Conservation (phyloP, 1,284 basidiomycete genomes). For the Pterulicium gracile region DNA sequence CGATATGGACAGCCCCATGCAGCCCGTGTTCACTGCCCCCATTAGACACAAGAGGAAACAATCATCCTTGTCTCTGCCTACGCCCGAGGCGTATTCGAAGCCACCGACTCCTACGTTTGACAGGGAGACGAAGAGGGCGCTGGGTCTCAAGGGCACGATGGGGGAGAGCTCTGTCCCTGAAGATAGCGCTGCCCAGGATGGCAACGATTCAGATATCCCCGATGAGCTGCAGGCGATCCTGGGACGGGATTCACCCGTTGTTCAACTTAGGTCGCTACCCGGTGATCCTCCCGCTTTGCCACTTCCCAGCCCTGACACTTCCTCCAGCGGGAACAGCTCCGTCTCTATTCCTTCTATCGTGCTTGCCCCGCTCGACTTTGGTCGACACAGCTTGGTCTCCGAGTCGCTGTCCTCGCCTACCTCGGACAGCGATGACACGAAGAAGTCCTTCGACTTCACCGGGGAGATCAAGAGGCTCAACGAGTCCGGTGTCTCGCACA, state of each 20-base stretch:
- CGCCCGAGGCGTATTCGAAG: constrained; percentile 9
- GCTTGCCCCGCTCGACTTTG: constrained; percentile 13
- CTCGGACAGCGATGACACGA: constrained; percentile 51
- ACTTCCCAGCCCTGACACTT: not conserved
- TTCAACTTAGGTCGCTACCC: not conserved
- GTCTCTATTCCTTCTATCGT: not conserved
- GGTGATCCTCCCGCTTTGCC: not conserved
- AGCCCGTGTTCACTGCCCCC: constrained; percentile 40
- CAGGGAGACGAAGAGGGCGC: constrained; percentile 35
- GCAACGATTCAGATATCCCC: constrained; percentile 67
- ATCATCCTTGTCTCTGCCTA: constrained; percentile 23
- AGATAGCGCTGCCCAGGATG: constrained; percentile 28
- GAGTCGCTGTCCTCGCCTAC: constrained; percentile 8
- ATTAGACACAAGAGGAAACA: constrained; percentile 23
- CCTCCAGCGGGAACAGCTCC: not conserved
- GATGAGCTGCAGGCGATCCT: constrained; percentile 60
- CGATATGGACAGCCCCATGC: constrained; percentile 20
- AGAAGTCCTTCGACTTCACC: constrained; percentile 80
- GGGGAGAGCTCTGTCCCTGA: constrained; percentile 35
- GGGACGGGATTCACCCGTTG: constrained; percentile 14
- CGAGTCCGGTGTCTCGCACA: constrained; percentile 54
- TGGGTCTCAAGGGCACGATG: constrained; percentile 58
- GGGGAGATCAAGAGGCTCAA: constrained; percentile 65
- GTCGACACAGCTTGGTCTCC: constrained; percentile 1
- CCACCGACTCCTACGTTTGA: constrained; percentile 27